Conservation (phyloP, 139 green algal species). For the Tetradesmus obliquus region DNA sequence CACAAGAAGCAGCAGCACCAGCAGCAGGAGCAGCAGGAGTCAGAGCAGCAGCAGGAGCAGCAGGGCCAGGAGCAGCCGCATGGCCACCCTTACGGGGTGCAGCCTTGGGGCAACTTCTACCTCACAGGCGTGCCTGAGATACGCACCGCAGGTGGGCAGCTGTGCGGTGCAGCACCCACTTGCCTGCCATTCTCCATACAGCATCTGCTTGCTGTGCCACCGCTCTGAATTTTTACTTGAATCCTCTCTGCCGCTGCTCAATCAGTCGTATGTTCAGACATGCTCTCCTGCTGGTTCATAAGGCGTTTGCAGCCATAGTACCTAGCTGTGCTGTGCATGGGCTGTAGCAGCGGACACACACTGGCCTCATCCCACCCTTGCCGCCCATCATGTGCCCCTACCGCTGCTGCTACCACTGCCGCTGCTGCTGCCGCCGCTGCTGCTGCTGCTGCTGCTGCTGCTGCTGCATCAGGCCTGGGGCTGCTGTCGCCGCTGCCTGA, state of each 20-base stretch:
- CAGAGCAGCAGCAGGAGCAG: not conserved
- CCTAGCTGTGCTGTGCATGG: too few species aligned
- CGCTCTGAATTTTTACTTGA: too few species aligned
- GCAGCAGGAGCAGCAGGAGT: not conserved
- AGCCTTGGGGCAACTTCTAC: slow-evolving; percentile 69
- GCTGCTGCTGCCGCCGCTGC: too few species aligned
- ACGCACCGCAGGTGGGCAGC: slow-evolving; percentile 47
- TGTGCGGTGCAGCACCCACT: not conserved
- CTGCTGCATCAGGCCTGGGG: slow-evolving; percentile 76
- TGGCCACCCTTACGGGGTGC: slow-evolving; percentile 62
- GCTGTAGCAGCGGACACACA: too few species aligned
- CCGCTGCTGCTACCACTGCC: too few species aligned
- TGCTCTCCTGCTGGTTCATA: too few species aligned
- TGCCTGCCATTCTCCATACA: not conserved
- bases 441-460: not conserved
- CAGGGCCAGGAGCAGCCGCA: not conserved
- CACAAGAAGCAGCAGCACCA: not conserved
- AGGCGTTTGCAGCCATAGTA: too few species aligned
- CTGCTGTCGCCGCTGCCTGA: slow-evolving; percentile 77
- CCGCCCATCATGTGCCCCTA: too few species aligned
- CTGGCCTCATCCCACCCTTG: too few species aligned
- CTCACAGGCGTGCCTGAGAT: slow-evolving; percentile 44
- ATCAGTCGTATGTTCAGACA: too few species aligned
- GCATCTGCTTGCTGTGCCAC: not conserved
- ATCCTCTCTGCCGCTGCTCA: too few species aligned